phyloP scores from a whole-genome alignment of 2,329 filamentous ascomycete species.

The Xylariaceae sp. region DNA sequence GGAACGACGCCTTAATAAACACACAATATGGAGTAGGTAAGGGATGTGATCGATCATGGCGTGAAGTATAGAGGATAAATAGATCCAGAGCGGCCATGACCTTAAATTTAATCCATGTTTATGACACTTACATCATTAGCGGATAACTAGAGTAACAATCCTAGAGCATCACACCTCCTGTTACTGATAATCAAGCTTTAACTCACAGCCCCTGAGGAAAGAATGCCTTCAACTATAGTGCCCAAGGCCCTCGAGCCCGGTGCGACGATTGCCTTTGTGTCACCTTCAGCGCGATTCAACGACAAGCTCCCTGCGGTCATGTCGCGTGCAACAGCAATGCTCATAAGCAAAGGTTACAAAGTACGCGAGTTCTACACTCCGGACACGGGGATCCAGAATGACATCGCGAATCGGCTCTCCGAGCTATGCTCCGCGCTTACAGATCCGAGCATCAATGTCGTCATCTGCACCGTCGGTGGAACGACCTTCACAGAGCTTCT shows the following conservation, averaged over 20 bases:
- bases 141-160: too few relatives aligned
- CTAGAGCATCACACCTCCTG: too few relatives aligned
- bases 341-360: constrained; percentile 44
- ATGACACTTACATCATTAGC: too few relatives aligned
- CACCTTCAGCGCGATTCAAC: constrained; percentile 49
- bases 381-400: constrained; percentile 43
- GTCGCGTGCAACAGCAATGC: constrained; percentile 40
- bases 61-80: too few relatives aligned
- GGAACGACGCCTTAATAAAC: too few relatives aligned
- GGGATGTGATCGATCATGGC: too few relatives aligned
- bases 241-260: constrained; percentile 43
- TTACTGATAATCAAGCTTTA: too few relatives aligned
- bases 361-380: constrained; percentile 44
- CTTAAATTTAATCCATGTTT: too few relatives aligned
- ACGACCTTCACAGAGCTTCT: constrained; percentile 49
- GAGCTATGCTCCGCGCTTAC: constrained; percentile 49
- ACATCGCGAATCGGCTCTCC: constrained; percentile 45
- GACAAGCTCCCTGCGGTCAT: constrained; percentile 39
- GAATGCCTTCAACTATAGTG: constrained; percentile 31
- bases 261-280: constrained; percentile 49
- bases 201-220: too few relatives aligned
- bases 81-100: too few relatives aligned
- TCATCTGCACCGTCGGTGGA: constrained; percentile 51
- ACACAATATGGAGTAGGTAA: too few relatives aligned
- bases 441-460: constrained; percentile 44